Evolutionary conservation across 78 protist species (phyloP).

Genomic region (Emiliania huxleyi): DNA sequence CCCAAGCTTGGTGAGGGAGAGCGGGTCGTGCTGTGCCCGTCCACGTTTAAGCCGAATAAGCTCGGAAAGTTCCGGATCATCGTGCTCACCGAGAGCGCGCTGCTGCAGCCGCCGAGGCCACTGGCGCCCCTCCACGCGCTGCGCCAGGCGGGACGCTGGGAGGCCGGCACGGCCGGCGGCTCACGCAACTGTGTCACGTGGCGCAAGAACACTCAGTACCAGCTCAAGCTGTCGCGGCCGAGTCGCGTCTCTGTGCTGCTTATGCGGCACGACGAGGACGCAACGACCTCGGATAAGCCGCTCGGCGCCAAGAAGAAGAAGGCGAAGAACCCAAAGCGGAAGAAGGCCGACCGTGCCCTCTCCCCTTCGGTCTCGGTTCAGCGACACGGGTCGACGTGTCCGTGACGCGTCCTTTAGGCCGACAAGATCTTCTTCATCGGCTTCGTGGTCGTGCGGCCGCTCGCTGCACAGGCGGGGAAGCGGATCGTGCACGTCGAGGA

Average conservation of each 20-base stretch:
- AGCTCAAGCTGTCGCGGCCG: not conserved
- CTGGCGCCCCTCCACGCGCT: not conserved
- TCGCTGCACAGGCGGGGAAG: not conserved
- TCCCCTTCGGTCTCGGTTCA: too few relatives aligned
- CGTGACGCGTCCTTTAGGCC: too few relatives aligned
- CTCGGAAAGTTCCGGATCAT: not conserved
- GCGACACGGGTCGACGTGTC: too few relatives aligned
- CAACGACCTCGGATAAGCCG: not conserved
- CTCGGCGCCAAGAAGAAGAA: not conserved
- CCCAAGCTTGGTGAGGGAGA: not conserved
- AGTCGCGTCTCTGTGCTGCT: not conserved
- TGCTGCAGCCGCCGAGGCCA: not conserved
- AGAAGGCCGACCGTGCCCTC: not conserved
- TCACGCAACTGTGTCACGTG: not conserved
- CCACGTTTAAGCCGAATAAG: not conserved
- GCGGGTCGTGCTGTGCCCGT: not conserved
- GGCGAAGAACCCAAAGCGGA: not conserved
- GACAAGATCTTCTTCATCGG: not conserved
- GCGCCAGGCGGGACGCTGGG: not conserved
- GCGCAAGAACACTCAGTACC: not conserved
- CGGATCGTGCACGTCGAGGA: not conserved
- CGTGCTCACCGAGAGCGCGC: not conserved
- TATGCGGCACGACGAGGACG: not conserved
- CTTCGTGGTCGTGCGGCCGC: not conserved
- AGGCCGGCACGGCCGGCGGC: not conserved